Evolutionary conservation across 805 yeast species (phyloP).

Genomic region (Vanderwaltozyma polyspora): DNA sequence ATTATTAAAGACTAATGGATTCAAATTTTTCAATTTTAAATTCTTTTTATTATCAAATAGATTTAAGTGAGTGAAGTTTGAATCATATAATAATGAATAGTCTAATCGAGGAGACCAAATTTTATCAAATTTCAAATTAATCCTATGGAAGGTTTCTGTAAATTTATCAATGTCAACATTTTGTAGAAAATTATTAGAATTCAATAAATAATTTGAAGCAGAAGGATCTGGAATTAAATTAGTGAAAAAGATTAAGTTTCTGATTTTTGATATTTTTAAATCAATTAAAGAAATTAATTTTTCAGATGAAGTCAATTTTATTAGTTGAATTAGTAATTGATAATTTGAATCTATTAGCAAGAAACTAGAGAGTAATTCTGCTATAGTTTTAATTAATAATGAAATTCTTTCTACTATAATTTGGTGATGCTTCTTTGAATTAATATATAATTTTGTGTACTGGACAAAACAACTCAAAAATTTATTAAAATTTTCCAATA

Average conservation of each 20-base stretch:
- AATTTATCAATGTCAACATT: conserved; percentile 40
- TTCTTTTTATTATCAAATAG: no score
- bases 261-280: background rate
- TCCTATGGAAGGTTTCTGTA: conserved; percentile 43
- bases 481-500: conserved; percentile 37
- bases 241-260: background rate
- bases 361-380: conserved; percentile 56
- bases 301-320: no score
- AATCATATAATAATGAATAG: conserved; percentile 58
- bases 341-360: conserved; percentile 52
- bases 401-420: conserved; percentile 40
- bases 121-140: conserved; percentile 53
- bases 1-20: conserved; percentile 71
- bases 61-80: conserved; percentile 12
- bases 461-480: conserved; percentile 37
- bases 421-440: conserved; percentile 16
- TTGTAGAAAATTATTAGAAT: conserved; percentile 40
- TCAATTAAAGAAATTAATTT: background rate
- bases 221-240: no score
- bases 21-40: conserved; percentile 24
- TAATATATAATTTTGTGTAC: conserved; percentile 29
- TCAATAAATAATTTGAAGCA: no score
- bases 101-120: conserved; percentile 76
- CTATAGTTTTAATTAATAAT: conserved; percentile 43
- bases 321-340: no score